Percentiles rank a stretch among this genome's conserved stretches.
Evolutionary conservation across 768 basidiomycete species (phyloP).

Genomic region (Russula foetens): DNA sequence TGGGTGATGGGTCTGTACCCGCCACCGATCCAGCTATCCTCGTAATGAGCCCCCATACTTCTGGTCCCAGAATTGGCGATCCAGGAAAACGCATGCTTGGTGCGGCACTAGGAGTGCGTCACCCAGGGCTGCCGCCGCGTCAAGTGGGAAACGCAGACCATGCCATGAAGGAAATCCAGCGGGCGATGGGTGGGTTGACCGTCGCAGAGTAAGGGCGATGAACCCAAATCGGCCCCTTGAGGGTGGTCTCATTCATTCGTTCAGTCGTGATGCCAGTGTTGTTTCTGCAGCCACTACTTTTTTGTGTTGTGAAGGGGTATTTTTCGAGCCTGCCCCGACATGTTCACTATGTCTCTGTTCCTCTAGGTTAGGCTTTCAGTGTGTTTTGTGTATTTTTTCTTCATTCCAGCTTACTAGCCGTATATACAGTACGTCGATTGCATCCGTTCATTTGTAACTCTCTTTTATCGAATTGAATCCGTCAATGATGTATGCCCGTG

Average conservation of each 20-base stretch:
- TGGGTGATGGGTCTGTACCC: constrained; percentile 44
- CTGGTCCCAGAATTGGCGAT: constrained; percentile 77
- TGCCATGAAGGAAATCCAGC: constrained; percentile 59
- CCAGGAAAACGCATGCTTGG: constrained; percentile 87
- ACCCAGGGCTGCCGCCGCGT: constrained; percentile 63
- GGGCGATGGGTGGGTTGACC: constrained; percentile 65
- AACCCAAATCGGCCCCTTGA: background rate
- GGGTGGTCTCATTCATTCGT: background rate
- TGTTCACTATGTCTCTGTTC: background rate
- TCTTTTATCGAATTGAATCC: background rate
- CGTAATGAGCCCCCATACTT: constrained; percentile 38
- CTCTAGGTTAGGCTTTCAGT: background rate
- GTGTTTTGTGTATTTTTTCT: background rate
- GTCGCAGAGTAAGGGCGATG: constrained; percentile 53
- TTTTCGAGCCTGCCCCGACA: background rate
- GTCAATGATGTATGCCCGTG: background rate
- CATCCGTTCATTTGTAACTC: background rate
- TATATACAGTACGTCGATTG: background rate
- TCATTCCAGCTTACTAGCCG: background rate
- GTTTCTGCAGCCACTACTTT: background rate
- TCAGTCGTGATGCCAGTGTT: background rate
- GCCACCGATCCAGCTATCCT: constrained; percentile 65
- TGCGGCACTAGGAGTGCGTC: constrained; percentile 74
- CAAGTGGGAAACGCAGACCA: constrained; percentile 39
- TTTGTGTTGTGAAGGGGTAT: background rate